Percentiles rank a stretch among this genome's conserved stretches.
Evolutionary conservation across 768 basidiomycete genomes (phyloP).

Genomic region (Rhizopogon rudus): DNA sequence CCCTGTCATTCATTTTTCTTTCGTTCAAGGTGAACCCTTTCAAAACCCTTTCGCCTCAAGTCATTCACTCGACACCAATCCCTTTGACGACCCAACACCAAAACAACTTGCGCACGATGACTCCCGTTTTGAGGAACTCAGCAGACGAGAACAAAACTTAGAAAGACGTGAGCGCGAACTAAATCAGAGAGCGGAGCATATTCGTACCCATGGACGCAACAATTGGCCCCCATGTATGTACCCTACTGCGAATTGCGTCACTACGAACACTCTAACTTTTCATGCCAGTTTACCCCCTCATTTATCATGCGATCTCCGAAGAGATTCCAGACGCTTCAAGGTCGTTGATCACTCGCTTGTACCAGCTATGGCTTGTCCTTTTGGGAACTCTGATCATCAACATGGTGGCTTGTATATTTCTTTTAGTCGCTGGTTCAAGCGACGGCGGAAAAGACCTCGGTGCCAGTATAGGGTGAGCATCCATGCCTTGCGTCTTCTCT

Average conservation of each 20-base stretch:
- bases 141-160: slow-evolving; percentile 76
- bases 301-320: slow-evolving; percentile 89
- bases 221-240: slow-evolving; percentile 90
- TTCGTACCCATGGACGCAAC: slow-evolving; percentile 73
- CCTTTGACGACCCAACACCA: slow-evolving; percentile 80
- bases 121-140: slow-evolving; percentile 58
- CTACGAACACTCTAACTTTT: slow-evolving; percentile 15
- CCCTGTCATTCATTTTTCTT: slow-evolving; percentile 3
- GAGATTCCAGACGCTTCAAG: slow-evolving; percentile 84
- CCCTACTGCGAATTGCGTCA: slow-evolving; percentile 9
- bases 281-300: slow-evolving; percentile 78
- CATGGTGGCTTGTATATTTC: slow-evolving; percentile 83
- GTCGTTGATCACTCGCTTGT: slow-evolving; percentile 78
- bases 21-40: slow-evolving; percentile 25
- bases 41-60: slow-evolving; percentile 85
- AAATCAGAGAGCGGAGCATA: slow-evolving; percentile 58
- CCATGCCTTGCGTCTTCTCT: background rate
- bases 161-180: slow-evolving; percentile 76
- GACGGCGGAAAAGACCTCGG: slow-evolving; percentile 81
- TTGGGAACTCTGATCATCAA: slow-evolving; percentile 79
- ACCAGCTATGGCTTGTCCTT: slow-evolving; percentile 93
- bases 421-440: slow-evolving; percentile 70
- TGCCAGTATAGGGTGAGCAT: slow-evolving; percentile 70
- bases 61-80: slow-evolving; percentile 82
- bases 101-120: slow-evolving; percentile 32